Evolutionary conservation across 306 rosid genomes (phyloP).

Genomic region (Purshia tridentata): DNA sequence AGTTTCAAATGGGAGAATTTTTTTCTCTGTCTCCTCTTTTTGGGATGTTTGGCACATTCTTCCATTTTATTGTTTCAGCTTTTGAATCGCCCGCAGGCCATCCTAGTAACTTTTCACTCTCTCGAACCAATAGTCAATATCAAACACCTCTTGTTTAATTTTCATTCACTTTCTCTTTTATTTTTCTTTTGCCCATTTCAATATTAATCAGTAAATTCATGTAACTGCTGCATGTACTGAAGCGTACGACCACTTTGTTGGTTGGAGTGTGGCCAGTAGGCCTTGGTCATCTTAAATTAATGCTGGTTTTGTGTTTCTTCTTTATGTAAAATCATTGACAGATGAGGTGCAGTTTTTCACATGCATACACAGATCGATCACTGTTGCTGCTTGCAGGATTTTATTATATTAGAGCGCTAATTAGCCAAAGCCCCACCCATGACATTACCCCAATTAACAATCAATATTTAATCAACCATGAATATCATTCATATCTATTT

Average conservation of each 20-base stretch:
- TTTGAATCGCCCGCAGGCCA: constrained; percentile 9
- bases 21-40: constrained; percentile 35
- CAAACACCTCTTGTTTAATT: too few relatives aligned
- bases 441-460: too few relatives aligned
- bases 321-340: not conserved
- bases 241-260: not conserved
- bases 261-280: not conserved
- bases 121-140: too few relatives aligned
- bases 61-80: constrained; percentile 27
- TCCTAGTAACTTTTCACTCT: too few relatives aligned
- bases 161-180: too few relatives aligned
- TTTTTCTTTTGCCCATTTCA: too few relatives aligned
- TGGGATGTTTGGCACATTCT: constrained; percentile 23
- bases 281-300: not conserved
- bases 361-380: not conserved
- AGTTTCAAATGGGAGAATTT: constrained; percentile 2
- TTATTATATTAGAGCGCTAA: not conserved
- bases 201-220: too few relatives aligned
- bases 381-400: not conserved
- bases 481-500: too few relatives aligned
- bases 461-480: too few relatives aligned
- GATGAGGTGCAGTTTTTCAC: not conserved
- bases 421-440: not conserved
- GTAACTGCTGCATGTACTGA: not conserved
- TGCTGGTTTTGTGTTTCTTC: not conserved